Evolutionary conservation across 2,329 filamentous ascomycete species (phyloP).

Genomic region (Fusarium nisikadoi): DNA sequence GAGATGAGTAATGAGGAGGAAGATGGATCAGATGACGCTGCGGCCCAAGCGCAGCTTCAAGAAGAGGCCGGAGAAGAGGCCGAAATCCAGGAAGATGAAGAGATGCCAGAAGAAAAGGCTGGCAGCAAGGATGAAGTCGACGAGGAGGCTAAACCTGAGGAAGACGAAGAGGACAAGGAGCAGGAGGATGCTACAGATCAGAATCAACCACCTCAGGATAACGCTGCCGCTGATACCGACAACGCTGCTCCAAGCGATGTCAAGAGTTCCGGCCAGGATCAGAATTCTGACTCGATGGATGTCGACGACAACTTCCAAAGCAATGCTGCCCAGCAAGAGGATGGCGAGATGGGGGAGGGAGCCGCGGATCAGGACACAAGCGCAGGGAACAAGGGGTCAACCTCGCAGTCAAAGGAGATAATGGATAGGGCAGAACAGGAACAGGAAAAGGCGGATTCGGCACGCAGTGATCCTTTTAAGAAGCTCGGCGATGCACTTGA

Average conservation of each 20-base stretch:
- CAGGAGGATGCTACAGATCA: constrained; percentile 60
- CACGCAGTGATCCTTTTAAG: constrained; percentile 80
- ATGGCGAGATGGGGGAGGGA: constrained; percentile 73
- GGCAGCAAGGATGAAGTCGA: constrained; percentile 58
- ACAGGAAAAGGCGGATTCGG: constrained; percentile 54
- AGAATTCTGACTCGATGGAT: constrained; percentile 72
- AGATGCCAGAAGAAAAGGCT: constrained; percentile 60
- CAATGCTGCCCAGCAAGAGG: constrained; percentile 71
- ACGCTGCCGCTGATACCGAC: constrained; percentile 66
- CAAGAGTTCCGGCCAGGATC: constrained; percentile 72
- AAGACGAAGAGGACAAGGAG: constrained; percentile 67
- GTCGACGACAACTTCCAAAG: constrained; percentile 69
- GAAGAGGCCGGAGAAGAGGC: constrained; percentile 51
- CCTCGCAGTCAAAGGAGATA: constrained; percentile 60
- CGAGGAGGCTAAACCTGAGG: constrained; percentile 54
- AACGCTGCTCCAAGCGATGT: constrained; percentile 72
- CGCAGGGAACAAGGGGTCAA: constrained; percentile 70
- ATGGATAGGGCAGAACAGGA: constrained; percentile 59
- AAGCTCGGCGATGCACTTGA: constrained; percentile 94
- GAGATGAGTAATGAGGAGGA: constrained; percentile 52
- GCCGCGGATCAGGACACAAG: constrained; percentile 72
- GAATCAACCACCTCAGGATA: constrained; percentile 55
- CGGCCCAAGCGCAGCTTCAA: constrained; percentile 51
- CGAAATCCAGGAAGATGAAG: constrained; percentile 69
- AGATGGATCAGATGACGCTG: constrained; percentile 53